Evolutionary conservation across 2,329 filamentous ascomycete species (phyloP).

Genomic region (Botrytis hyacinthi): DNA sequence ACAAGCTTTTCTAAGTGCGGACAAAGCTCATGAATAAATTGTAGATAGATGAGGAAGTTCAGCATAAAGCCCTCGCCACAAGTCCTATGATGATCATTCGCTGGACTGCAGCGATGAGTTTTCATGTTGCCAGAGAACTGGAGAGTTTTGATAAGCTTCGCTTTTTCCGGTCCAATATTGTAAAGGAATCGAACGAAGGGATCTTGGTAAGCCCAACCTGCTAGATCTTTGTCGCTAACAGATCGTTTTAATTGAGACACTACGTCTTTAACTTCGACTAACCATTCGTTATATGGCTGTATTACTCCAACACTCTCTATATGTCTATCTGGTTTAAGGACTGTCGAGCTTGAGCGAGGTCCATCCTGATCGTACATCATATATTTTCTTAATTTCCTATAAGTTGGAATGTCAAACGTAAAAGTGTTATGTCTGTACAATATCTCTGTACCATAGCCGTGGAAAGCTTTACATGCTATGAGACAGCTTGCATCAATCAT

Average conservation of each 20-base stretch:
- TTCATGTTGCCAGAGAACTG: not conserved
- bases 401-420: not conserved
- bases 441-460: not conserved
- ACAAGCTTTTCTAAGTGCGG: not conserved
- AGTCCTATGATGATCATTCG: not conserved
- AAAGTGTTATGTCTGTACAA: not conserved
- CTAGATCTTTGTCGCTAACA: not conserved
- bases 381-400: not conserved
- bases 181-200: not conserved
- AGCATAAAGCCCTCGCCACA: not conserved
- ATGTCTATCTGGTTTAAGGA: not conserved
- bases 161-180: not conserved
- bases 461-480: not conserved
- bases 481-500: not conserved
- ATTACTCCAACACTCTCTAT: not conserved
- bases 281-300: not conserved
- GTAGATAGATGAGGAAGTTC: not conserved
- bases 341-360: not conserved
- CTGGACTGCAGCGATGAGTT: not conserved
- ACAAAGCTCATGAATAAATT: not conserved
- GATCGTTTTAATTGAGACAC: not conserved
- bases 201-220: not conserved
- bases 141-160: not conserved
- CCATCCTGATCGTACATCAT: not conserved
- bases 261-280: not conserved